phyloP scores from a whole-genome alignment of 306 rosid species.

The Inga laurina region DNA sequence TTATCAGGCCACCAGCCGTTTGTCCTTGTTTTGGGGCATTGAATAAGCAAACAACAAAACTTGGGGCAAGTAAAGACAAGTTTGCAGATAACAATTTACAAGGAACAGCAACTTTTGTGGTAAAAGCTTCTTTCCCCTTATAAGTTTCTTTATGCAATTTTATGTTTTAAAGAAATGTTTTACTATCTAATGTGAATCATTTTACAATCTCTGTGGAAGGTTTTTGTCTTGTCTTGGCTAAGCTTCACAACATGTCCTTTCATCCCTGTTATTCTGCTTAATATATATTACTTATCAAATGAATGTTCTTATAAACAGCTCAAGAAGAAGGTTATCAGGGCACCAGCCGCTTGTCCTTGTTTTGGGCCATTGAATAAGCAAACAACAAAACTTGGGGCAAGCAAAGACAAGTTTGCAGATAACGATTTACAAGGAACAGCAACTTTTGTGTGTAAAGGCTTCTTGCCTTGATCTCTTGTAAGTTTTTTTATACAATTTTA shows the following conservation, averaged over 20 bases:
- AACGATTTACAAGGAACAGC: constrained; percentile 25
- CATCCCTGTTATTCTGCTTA: constrained; percentile 22
- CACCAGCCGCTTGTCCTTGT: constrained; percentile 13
- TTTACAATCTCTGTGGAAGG: constrained; percentile 33
- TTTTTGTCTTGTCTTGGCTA: constrained; percentile 22
- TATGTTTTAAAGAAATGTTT: constrained; percentile 3
- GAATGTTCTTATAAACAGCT: constrained; percentile 49
- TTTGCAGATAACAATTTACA: constrained; percentile 23
- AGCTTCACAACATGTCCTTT: constrained; percentile 61
- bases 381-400: constrained; percentile 30
- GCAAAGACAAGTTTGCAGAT: constrained; percentile 28
- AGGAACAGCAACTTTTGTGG: constrained; percentile 21
- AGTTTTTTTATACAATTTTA: constrained; percentile 25
- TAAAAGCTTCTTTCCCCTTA: constrained; percentile 25
- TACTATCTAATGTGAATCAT: constrained; percentile 33
- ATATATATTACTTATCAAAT: constrained; percentile 12
- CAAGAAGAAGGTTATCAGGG: constrained; percentile 56
- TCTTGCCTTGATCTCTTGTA: constrained; percentile 13
- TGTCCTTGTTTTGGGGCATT: constrained; percentile 23
- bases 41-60: constrained; percentile 28
- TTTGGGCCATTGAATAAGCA: constrained; percentile 17
- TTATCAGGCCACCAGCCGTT: constrained; percentile 32
- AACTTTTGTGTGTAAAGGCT: constrained; percentile 29
- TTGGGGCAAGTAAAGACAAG: constrained; percentile 30
- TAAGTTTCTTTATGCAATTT: constrained; percentile 24